Conservation (phyloP, 2,329 filamentous ascomycete genomes). For the Fonsecaea nubica region DNA sequence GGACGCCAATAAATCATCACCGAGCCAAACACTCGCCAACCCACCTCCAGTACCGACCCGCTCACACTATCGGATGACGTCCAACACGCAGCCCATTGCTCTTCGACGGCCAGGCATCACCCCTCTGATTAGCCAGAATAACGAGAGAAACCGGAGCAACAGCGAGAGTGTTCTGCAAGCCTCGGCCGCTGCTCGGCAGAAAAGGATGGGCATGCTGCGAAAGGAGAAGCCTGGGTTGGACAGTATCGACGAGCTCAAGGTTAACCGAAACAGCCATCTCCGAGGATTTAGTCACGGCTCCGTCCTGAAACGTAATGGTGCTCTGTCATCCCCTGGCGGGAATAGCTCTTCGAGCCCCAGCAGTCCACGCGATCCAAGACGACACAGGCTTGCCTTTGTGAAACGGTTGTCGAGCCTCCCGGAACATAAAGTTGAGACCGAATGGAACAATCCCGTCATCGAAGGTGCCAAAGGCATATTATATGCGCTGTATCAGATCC, state of each 20-base stretch:
- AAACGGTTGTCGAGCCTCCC: conserved; percentile 63
- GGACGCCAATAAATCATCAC: conserved; percentile 35
- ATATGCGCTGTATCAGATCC: conserved; percentile 61
- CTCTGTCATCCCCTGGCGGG: conserved; percentile 42
- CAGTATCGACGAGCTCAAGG: conserved; percentile 59
- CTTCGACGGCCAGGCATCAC: conserved; percentile 75
- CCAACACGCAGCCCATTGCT: conserved; percentile 48
- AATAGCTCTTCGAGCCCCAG: conserved; percentile 52
- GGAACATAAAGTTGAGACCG: conserved; percentile 60
- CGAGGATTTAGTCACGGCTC: conserved; percentile 66
- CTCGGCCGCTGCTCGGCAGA: conserved; percentile 55
- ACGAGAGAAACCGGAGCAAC: conserved; percentile 64
- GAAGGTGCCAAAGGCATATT: conserved; percentile 63
- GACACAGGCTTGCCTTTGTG: conserved; percentile 52
- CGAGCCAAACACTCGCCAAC: conserved; percentile 46
- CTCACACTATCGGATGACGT: conserved; percentile 74
- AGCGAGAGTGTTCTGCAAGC: conserved; percentile 65
- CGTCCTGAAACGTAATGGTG: conserved; percentile 50
- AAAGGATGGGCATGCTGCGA: conserved; percentile 67
- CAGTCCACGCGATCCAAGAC: conserved; percentile 52
- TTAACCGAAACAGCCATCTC: conserved; percentile 61
- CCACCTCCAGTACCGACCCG: conserved; percentile 79
- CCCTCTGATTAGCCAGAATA: conserved; percentile 65
- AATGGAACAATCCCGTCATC: conserved; percentile 58
- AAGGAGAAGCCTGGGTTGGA: conserved; percentile 63